A percentile compares a stretch with the other conserved stretches of the same genome.
These are phyloP conservation scores for Blastobotrys apis DNA, from an alignment of 1,139 yeast species.

Conservation along the genomic window DNA sequence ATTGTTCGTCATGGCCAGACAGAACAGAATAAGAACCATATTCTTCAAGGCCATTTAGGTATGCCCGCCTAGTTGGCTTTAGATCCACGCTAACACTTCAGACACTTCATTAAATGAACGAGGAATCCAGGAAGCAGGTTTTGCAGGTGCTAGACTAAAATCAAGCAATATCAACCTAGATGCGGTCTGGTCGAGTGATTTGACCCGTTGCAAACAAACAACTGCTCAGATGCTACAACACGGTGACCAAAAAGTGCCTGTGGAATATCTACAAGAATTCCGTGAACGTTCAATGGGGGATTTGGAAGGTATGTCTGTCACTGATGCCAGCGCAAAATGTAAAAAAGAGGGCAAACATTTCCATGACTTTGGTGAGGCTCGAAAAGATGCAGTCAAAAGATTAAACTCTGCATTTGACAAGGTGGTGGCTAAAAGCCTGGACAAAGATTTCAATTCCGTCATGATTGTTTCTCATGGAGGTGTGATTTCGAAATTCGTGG, in stretches of 20 bases:
- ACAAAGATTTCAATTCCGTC: slow-evolving; percentile 44
- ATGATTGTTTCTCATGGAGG: slow-evolving; percentile 84
- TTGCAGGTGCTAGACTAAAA: slow-evolving; percentile 25
- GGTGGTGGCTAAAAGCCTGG: slow-evolving; percentile 41
- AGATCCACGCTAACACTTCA: not conserved
- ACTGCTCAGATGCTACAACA: slow-evolving; percentile 24
- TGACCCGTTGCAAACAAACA: slow-evolving; percentile 31
- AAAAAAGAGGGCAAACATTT: slow-evolving; percentile 43
- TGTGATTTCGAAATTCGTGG: slow-evolving; percentile 57
- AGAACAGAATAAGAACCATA: slow-evolving; percentile 58
- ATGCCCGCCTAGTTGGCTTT: not conserved
- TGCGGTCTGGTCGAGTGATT: slow-evolving; percentile 33
- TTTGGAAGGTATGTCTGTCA: slow-evolving; percentile 67
- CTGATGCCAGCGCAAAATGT: slow-evolving; percentile 61
- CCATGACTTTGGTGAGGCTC: slow-evolving; percentile 54
- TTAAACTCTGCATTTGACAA: slow-evolving; percentile 47
- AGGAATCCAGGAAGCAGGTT: slow-evolving; percentile 26
- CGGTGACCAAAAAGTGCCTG: slow-evolving; percentile 2
- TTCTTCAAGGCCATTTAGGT: slow-evolving; percentile 65
- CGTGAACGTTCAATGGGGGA: slow-evolving; percentile 82
- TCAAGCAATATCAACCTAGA: slow-evolving; percentile 22
- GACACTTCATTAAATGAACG: slow-evolving; percentile 27
- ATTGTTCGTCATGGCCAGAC: slow-evolving; percentile 81
- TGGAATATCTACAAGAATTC: slow-evolving; percentile 39
- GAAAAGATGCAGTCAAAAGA: slow-evolving; percentile 46